A percentile compares a stretch with the other conserved stretches of the same genome.
phyloP scores from a whole-genome alignment of 352 stramenopile genomes.

The Hyaloperonospora arabidopsidis region DNA sequence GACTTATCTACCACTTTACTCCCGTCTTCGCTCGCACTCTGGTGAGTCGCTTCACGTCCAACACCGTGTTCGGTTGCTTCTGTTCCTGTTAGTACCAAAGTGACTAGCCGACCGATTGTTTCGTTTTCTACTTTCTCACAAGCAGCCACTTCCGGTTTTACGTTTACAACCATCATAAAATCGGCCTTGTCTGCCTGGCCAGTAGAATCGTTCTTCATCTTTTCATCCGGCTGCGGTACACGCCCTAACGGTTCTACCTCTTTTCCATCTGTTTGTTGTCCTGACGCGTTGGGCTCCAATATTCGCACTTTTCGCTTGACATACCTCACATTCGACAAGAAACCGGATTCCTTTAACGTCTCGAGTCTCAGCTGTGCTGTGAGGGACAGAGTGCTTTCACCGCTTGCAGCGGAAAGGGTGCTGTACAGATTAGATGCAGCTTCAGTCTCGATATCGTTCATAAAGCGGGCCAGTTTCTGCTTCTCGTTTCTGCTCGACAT shows the following conservation, averaged over 20 bases:
- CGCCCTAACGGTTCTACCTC: constrained; percentile 4
- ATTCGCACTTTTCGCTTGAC: constrained; percentile 45
- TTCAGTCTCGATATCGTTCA: constrained; percentile 30
- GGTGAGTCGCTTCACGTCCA: neutral
- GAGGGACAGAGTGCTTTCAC: neutral
- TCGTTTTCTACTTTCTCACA: constrained; percentile 3
- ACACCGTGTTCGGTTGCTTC: constrained; percentile 1
- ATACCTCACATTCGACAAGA: constrained; percentile 35
- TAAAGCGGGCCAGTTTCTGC: constrained; percentile 42
- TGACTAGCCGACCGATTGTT: neutral
- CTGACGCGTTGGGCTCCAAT: constrained; percentile 5
- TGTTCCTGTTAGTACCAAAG: neutral
- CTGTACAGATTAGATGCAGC: constrained; percentile 1
- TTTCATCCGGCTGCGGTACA: constrained; percentile 9
- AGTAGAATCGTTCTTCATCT: constrained; percentile 18
- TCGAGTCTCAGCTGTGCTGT: constrained; percentile 5
- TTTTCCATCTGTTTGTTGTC: neutral
- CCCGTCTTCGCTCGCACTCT: neutral
- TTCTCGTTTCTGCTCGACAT: constrained; percentile 69
- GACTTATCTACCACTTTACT: neutral
- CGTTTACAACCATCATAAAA: constrained; percentile 1
- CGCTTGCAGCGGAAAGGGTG: neutral
- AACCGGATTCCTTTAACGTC: constrained; percentile 2
- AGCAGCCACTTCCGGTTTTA: constrained; percentile 18
- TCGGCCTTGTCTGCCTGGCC: neutral